Evolutionary conservation across 139 green algal genomes (phyloP).

Genomic region (Eudorina sp.): DNA sequence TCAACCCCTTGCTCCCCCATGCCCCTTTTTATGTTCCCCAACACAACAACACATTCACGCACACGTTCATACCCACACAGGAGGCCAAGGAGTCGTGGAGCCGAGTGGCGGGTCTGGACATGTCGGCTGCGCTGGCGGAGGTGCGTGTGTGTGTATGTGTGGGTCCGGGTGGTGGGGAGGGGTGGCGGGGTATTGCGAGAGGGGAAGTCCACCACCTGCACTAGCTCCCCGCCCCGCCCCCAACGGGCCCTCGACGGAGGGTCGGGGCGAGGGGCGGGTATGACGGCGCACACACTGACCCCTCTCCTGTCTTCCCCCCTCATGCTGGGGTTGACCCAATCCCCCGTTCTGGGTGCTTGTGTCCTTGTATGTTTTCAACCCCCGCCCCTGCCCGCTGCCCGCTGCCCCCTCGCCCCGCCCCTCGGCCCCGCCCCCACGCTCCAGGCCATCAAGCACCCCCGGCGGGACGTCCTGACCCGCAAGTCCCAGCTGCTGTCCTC

Average conservation of each 20-base stretch:
- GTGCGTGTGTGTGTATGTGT: background rate
- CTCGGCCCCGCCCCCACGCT: background rate
- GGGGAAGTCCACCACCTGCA: too few species aligned
- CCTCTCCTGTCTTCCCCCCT: too few species aligned
- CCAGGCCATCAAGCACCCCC: conserved; percentile 35
- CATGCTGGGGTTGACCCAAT: too few species aligned
- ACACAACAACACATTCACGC: background rate
- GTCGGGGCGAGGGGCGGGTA: too few species aligned
- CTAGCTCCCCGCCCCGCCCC: too few species aligned
- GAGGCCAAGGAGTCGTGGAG: conserved; percentile 36
- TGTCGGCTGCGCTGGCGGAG: conserved; percentile 29
- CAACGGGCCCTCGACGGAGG: too few species aligned
- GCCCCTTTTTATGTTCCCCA: too few species aligned
- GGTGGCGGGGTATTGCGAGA: too few species aligned
- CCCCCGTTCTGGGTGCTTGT: background rate
- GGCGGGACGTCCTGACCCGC: conserved; percentile 20
- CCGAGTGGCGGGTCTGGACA: conserved; percentile 3
- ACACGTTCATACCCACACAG: background rate
- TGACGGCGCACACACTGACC: too few species aligned
- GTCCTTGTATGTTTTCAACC: background rate
- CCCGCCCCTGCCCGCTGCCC: background rate
- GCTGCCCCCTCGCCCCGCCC: background rate
- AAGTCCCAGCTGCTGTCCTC: conserved; percentile 43
- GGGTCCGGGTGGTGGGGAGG: too few species aligned
- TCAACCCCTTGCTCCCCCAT: too few species aligned